Evolutionary conservation across 176 grass and related monocot species (phyloP).

Genomic region (sorghum (Sorghum bicolor)): Sorghum_bicolor_NCBIv3 NC_012873.2:67308501-67309000

Average conservation of each 20-base stretch:
- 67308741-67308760: background rate
- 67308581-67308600: slow-evolving; percentile 44
- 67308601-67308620: background rate
- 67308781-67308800: background rate
- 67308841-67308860: slow-evolving; percentile 1
- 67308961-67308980: background rate
- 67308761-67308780: background rate
- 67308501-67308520: slow-evolving; percentile 77
- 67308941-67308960: background rate
- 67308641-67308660: background rate
- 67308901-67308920: background rate
- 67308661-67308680: background rate
- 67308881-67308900: slow-evolving; percentile 12
- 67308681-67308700: slow-evolving; percentile 32
- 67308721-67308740: background rate
- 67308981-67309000: background rate
- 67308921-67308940: slow-evolving; percentile 49
- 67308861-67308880: background rate
- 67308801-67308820: background rate
- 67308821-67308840: background rate
- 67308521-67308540: slow-evolving; percentile 79
- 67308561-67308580: slow-evolving; percentile 74
- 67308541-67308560: slow-evolving; percentile 94
- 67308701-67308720: slow-evolving; percentile 24
- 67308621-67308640: slow-evolving; percentile 9